Evolutionary conservation across 805 yeast species (phyloP).

Genomic region (Yarrowia sp.): DNA sequence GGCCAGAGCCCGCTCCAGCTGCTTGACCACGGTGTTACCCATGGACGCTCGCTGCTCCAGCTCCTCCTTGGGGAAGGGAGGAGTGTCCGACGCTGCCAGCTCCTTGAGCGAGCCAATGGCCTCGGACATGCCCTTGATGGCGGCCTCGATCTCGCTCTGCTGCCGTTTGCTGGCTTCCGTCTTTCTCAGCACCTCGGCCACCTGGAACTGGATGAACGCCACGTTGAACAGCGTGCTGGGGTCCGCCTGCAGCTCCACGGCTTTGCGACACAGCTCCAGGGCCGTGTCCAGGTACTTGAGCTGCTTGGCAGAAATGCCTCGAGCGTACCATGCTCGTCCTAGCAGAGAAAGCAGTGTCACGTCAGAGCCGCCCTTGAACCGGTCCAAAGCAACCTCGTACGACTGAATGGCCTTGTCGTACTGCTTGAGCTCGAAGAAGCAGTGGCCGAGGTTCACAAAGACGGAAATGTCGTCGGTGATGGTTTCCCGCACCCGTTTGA

Average conservation of each 20-base stretch:
- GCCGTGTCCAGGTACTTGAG: constrained; percentile 58
- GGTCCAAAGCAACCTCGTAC: constrained; percentile 73
- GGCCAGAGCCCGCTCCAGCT: constrained; percentile 63
- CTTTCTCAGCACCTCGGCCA: constrained; percentile 77
- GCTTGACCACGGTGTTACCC: constrained; percentile 73
- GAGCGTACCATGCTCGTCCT: constrained; percentile 83
- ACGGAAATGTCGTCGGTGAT: constrained; percentile 71
- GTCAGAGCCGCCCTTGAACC: constrained; percentile 59
- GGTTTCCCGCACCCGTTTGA: constrained; percentile 86
- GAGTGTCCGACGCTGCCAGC: constrained; percentile 54
- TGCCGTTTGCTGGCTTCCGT: constrained; percentile 57
- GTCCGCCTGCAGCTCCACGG: constrained; percentile 45
- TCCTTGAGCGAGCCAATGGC: constrained; percentile 60
- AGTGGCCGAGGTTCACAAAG: constrained; percentile 84
- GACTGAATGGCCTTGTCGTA: constrained; percentile 80
- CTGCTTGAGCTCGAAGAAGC: constrained; percentile 75
- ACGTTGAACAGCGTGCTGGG: constrained; percentile 66
- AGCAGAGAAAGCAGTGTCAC: constrained; percentile 64
- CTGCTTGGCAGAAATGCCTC: constrained; percentile 68
- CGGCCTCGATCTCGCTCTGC: constrained; percentile 55
- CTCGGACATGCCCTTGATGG: constrained; percentile 53
- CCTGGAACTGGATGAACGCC: constrained; percentile 79
- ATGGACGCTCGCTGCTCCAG: constrained; percentile 80
- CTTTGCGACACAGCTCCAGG: constrained; percentile 57
- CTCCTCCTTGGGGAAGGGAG: constrained; percentile 78